Percentiles rank a stretch among this genome's conserved stretches.
phyloP scores from a whole-genome alignment of 495 filamentous ascomycete genomes.

The Penicillium herquei region DNA sequence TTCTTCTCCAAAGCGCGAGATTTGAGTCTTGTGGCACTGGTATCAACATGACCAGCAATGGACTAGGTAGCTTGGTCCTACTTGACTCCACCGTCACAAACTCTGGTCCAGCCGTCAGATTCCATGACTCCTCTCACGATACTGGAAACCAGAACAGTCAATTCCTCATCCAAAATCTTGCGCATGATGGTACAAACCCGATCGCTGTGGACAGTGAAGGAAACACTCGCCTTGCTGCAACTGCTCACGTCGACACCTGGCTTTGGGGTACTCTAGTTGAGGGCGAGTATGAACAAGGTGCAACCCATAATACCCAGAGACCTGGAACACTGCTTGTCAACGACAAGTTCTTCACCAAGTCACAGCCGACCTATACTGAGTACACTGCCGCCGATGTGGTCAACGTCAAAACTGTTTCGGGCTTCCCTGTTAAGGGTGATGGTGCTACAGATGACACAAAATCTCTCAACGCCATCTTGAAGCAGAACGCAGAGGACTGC shows the following conservation, averaged over 20 bases:
- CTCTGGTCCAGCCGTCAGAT: conserved; percentile 50
- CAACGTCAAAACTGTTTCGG: conserved; percentile 49
- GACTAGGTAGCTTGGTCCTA: conserved; percentile 52
- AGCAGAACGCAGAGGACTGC: conserved; percentile 43
- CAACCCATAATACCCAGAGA: conserved; percentile 19
- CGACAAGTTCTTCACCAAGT: conserved; percentile 31
- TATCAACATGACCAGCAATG: conserved; percentile 34
- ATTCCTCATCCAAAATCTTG: conserved; percentile 36
- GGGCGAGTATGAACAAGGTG: conserved; percentile 28
- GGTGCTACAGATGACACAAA: conserved; percentile 44
- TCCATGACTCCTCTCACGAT: conserved; percentile 43
- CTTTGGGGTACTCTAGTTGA: conserved; percentile 39
- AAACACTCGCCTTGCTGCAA: conserved; percentile 44
- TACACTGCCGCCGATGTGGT: conserved; percentile 38
- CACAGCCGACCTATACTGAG: conserved; percentile 52
- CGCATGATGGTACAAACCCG: conserved; percentile 22
- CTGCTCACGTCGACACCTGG: conserved; percentile 44
- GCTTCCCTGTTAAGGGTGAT: conserved; percentile 36
- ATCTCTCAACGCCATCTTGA: conserved; percentile 51
- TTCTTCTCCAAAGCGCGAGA: conserved; percentile 35
- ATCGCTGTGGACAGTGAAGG: conserved; percentile 34
- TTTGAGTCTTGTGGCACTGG: conserved; percentile 35
- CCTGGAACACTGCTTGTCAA: conserved; percentile 19
- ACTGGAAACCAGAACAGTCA: conserved; percentile 33
- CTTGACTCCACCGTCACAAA: conserved; percentile 40